These are phyloP conservation scores for Austroboletus novae-zelandiae DNA, from an alignment of 1,284 basidiomycete species.

Conservation along the genomic window DNA sequence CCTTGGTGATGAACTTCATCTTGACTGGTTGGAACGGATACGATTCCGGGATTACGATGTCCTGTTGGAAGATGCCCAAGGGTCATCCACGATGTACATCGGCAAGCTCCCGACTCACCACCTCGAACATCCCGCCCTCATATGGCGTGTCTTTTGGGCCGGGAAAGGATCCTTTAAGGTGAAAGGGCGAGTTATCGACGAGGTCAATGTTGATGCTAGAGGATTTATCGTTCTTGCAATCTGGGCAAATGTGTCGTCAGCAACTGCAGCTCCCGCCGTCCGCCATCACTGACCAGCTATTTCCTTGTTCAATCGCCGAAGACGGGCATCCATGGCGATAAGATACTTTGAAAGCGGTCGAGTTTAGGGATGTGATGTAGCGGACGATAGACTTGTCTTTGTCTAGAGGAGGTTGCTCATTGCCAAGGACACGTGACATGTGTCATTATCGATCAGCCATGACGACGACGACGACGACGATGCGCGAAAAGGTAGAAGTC, in stretches of 20 bases:
- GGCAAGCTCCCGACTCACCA: conserved; percentile 56
- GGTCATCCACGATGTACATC: conserved; percentile 4
- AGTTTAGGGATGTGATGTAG: neutral
- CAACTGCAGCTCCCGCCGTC: neutral
- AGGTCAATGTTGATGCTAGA: conserved; percentile 84
- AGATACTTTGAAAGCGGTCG: neutral
- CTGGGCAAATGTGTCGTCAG: conserved; percentile 37
- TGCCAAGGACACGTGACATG: conserved; percentile 23
- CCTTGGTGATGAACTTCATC: conserved; percentile 97
- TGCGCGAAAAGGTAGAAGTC: conserved; percentile 80
- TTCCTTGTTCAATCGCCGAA: conserved; percentile 90
- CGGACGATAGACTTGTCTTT: no score
- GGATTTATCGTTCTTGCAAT: conserved; percentile 92
- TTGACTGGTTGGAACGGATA: conserved; percentile 98
- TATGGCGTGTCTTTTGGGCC: conserved; percentile 95
- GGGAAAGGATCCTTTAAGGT: conserved; percentile 87
- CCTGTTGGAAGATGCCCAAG: conserved; percentile 45
- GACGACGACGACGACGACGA: conserved; percentile 32
- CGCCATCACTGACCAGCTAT: conserved; percentile 64
- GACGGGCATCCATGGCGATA: conserved; percentile 73
- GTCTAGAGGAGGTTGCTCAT: no score
- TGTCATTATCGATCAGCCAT: conserved; percentile 5
- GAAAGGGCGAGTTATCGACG: conserved; percentile 84
- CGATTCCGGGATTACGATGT: conserved; percentile 91
- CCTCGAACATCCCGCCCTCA: conserved; percentile 89